These are phyloP conservation scores for Neofusicoccum sp. DNA, from an alignment of 2,329 filamentous ascomycete genomes.

Conservation along the genomic window DNA sequence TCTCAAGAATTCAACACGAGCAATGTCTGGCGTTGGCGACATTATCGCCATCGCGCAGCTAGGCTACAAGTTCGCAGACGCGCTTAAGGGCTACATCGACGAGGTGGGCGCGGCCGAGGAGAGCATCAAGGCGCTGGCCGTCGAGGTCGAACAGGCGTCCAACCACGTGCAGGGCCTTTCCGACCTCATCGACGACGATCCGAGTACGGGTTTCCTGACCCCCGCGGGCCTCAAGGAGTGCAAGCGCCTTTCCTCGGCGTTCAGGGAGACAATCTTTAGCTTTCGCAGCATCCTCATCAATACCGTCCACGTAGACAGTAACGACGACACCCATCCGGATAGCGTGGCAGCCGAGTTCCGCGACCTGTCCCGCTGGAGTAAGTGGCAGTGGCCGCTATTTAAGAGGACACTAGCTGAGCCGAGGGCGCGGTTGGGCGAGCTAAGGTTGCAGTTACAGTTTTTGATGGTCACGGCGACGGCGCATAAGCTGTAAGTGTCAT, in stretches of 20 bases:
- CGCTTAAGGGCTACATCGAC: slow-evolving; percentile 5
- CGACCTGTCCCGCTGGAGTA: background rate
- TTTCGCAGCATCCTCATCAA: background rate
- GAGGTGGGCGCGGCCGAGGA: background rate
- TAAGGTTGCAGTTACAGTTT: background rate
- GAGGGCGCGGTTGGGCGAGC: background rate
- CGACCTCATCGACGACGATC: background rate
- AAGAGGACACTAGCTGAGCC: background rate
- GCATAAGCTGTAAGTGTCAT: slow-evolving; percentile 1
- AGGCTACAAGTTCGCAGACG: slow-evolving; percentile 7
- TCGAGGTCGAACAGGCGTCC: slow-evolving; percentile 4
- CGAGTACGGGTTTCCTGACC: background rate
- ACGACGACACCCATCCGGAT: background rate
- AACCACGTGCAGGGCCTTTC: background rate
- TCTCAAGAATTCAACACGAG: background rate
- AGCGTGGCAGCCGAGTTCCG: background rate
- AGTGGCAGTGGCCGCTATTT: background rate
- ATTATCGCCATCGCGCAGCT: slow-evolving; percentile 5
- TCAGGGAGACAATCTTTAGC: background rate
- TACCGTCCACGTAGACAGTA: too few species aligned
- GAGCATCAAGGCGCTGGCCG: background rate
- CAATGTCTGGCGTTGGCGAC: slow-evolving; percentile 2
- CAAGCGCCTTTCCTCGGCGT: background rate
- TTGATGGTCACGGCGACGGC: background rate
- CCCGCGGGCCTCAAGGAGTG: background rate